phyloP scores from a whole-genome alignment of 2,329 filamentous ascomycete genomes.

The Hortaea sp. region DNA sequence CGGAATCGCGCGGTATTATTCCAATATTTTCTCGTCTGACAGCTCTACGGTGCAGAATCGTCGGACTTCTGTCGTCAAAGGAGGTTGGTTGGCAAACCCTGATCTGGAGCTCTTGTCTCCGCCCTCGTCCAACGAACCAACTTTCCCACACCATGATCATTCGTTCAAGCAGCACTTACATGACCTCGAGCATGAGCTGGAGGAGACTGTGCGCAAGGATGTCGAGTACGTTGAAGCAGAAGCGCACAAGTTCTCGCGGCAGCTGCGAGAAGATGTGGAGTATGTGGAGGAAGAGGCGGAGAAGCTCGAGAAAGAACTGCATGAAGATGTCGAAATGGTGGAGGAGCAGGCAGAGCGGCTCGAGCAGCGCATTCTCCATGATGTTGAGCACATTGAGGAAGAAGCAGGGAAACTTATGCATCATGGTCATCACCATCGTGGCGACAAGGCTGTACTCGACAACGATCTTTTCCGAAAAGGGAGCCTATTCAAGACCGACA shows the following conservation, averaged over 20 bases:
- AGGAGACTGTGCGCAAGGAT: constrained; percentile 6
- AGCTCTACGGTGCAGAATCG: constrained; percentile 34
- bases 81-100: constrained; percentile 35
- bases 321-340: constrained; percentile 6
- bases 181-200: constrained; percentile 6
- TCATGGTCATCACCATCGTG: constrained; percentile 1
- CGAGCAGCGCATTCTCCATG: constrained; percentile 3
- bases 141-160: constrained; percentile 6
- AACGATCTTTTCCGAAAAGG: background rate
- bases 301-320: constrained; percentile 4
- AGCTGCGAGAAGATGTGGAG: background rate
- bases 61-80: constrained; percentile 32
- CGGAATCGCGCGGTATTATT: constrained; percentile 35
- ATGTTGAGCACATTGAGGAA: constrained; percentile 9
- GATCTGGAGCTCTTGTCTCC: constrained; percentile 38
- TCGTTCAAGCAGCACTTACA: constrained; percentile 11
- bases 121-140: constrained; percentile 4
- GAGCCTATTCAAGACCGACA: background rate
- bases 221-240: constrained; percentile 8
- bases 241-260: constrained; percentile 4
- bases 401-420: constrained; percentile 8
- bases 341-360: constrained; percentile 7
- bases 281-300: constrained; percentile 8
- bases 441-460: background rate
- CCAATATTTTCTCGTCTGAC: constrained; percentile 33